Evolutionary conservation across 768 basidiomycete species (phyloP), one percentile per base, ranked within the genome.

Genomic region (Leucocoprinus leucothites): DNA sequence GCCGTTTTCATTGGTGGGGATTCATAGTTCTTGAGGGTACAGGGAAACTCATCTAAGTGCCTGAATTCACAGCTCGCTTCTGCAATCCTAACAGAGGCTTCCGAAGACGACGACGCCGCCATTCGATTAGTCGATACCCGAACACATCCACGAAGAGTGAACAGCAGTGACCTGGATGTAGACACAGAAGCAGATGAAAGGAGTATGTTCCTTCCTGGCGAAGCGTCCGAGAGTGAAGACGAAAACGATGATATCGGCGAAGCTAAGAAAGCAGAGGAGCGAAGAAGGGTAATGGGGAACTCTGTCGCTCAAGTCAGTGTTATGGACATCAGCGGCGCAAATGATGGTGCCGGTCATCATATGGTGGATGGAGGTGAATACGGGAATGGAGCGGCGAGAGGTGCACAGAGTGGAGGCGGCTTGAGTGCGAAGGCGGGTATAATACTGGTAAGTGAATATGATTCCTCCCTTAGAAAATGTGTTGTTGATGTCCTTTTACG

Each of bases 351-450:
- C 2, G 64, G 59, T 35, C 72, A 70, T 54, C 71, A 71, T 47
- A 56, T 68, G 11, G 62, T 69, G 11, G 52, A 56, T 46, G 53
- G 62, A 28, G n/a, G 58, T 18, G 47, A 36, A 25, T n/a, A 58
- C 6, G 51, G 28, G 14, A 26, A 50, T 28, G 50, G 46, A 0
- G 8, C 34, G 4, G 57, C 58, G 9, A 51, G 57, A 38, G 60
- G 48, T 24, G 61, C 11, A 1, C 24, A 22, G 22, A 57, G 60
- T 16, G 66, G 64, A 55, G 60, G 65, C 46, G 73, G 79, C 24
- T 69, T 93, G 56, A 88, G 89, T 53, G 79, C 87, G 6, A 94
- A 94, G 67, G 91, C 94, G 0, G 95, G 95, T 6, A 87, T 93
- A 40, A 93, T 94, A 51, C 70, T 94, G 57, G 89, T 92, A 60